Evolutionary conservation across 345 rosid species (phyloP), one percentile per base, ranked within the genome.

Genomic region (Mallotus nudiflorus): DNA sequence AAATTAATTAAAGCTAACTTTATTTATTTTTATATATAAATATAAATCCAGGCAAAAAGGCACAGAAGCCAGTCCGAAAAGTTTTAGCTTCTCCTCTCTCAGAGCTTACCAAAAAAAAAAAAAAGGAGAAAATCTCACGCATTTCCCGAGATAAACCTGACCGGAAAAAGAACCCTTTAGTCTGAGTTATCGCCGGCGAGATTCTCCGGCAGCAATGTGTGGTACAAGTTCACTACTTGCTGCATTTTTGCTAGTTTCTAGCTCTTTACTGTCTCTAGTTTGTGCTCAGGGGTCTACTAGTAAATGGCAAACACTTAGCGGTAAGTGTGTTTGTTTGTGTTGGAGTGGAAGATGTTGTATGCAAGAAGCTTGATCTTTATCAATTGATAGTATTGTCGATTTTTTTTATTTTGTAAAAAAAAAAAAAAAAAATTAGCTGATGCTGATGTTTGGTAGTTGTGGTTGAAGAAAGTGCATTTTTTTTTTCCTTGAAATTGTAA

Each of bases 151-250:
- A 14, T 22, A 9, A 54, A 13, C 31, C 61, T 25, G 37, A 31
- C 71, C 71, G 61, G 52, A 42, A 42, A 9, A 2, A 56, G 35
- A 24, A 27, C 50, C 54, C 22, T 33, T 50, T 39, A 13, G 14
- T 22, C 19, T 13, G 9, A 20, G 29, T 66, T 14, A 48, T 12
- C 37, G 62, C 62, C 52, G 71, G 71, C 40, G 49, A 16, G 18
- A 54, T n/a, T 51, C 52, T 52, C 62, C 68, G 68, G 62, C 62
- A n/a, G 68, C 62, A 14, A 62, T 62, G 68, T 62, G 52, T 49
- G 39, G 8, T 6, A 37, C n/a, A 51, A 49, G 37, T 37, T 10
- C 62, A 39, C 31, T 53, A n/a, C 3, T 62, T 25, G 28, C 52
- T 4, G 68, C 53, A 40, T 56, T 62, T 19, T 27, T 71, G 18